These are phyloP conservation scores for Phytophthora foliorum DNA, from an alignment of 352 stramenopile species.

Conservation along the genomic window DNA sequence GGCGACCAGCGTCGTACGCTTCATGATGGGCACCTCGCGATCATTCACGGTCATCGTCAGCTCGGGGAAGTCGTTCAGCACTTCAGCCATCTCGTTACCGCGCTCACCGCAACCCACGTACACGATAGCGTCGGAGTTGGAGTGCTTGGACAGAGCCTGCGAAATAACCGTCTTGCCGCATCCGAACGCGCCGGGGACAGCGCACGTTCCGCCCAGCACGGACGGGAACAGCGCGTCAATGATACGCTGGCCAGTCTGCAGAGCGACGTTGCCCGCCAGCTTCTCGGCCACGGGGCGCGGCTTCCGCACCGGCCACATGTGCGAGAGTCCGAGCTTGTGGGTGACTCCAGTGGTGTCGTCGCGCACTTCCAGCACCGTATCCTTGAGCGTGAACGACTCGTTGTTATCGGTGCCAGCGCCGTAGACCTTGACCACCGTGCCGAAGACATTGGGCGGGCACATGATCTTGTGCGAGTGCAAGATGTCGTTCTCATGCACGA, in stretches of 20 bases:
- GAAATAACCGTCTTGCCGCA: conserved; percentile 99
- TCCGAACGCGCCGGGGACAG: conserved; percentile 99
- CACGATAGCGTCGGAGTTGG: conserved; percentile 99
- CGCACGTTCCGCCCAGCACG: conserved; percentile 98
- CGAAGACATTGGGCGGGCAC: conserved; percentile 99
- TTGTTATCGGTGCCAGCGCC: conserved; percentile 96
- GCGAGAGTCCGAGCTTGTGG: conserved; percentile 96
- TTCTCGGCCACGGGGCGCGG: conserved; percentile 98
- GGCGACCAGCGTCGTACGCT: conserved; percentile 98
- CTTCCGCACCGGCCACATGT: conserved; percentile 99
- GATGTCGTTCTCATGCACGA: conserved; percentile 99
- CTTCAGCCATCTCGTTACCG: conserved; percentile 99
- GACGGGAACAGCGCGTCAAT: conserved; percentile 99
- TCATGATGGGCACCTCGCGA: conserved; percentile 99
- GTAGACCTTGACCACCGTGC: conserved; percentile 99
- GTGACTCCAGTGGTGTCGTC: conserved; percentile 97
- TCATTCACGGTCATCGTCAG: conserved; percentile 99
- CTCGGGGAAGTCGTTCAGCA: conserved; percentile 99
- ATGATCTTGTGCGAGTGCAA: conserved; percentile 99
- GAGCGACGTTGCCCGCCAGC: conserved; percentile 96
- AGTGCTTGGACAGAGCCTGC: conserved; percentile 99
- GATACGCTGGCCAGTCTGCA: conserved; percentile 99
- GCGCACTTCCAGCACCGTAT: conserved; percentile 99
- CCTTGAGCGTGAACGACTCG: conserved; percentile 96
- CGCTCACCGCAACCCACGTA: conserved; percentile 99